Evolutionary conservation across 768 basidiomycete species (phyloP).

Genomic region (Suillus hirtellus): DNA sequence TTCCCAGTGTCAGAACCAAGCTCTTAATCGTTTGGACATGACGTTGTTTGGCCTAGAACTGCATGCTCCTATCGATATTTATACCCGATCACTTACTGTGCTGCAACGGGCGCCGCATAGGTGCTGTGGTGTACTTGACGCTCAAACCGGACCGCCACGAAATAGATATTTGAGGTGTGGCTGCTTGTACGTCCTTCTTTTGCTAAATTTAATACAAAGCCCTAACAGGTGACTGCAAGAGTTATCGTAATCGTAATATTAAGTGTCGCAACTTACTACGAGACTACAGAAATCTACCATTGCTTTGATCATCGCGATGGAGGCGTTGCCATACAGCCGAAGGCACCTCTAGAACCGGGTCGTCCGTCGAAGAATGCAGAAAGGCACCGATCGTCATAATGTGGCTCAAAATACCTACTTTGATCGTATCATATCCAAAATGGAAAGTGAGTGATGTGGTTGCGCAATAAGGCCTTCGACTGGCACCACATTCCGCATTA

Average conservation of each 20-base stretch:
- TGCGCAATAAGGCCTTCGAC: slow-evolving; percentile 20
- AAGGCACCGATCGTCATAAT: neutral
- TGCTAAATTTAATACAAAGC: neutral
- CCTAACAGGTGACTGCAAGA: neutral
- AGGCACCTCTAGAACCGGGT: neutral
- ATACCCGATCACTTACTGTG: neutral
- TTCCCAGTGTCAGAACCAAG: slow-evolving; percentile 77
- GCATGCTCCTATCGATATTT: neutral
- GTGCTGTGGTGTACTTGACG: neutral
- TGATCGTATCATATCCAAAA: slow-evolving; percentile 8
- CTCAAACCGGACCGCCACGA: neutral
- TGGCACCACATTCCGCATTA: slow-evolving; percentile 14
- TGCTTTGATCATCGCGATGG: neutral
- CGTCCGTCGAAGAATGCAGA: neutral
- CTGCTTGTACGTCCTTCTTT: slow-evolving; percentile 2
- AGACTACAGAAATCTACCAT: neutral
- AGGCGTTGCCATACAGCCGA: neutral
- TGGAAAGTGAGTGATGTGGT: slow-evolving; percentile 17
- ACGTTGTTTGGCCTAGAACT: slow-evolving; percentile 2
- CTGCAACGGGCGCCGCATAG: neutral
- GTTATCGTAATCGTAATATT: neutral
- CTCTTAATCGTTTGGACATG: slow-evolving; percentile 26
- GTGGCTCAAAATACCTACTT: neutral
- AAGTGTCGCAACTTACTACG: neutral
- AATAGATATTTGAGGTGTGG: neutral